Evolutionary conservation across 2,329 filamentous ascomycete genomes (phyloP).

Genomic region (Lanzia echinophila): DNA sequence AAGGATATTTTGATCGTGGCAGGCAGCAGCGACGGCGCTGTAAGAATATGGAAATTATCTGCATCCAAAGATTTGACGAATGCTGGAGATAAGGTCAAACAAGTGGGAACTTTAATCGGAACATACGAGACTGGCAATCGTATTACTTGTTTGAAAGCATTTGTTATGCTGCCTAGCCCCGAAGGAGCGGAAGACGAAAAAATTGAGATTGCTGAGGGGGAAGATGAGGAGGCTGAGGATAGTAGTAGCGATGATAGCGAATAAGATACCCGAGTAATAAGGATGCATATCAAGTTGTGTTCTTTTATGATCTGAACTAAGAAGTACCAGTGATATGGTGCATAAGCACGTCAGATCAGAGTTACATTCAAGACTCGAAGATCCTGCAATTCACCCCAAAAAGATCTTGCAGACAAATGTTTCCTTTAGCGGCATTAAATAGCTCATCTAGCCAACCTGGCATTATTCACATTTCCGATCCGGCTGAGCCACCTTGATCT

Average conservation of each 20-base stretch:
- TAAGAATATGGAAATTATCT: conserved; percentile 68
- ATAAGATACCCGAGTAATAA: conserved; percentile 24
- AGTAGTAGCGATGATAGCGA: conserved; percentile 29
- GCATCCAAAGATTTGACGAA: conserved; percentile 24
- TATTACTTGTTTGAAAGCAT: conserved; percentile 82
- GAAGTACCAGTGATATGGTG: too few species aligned
- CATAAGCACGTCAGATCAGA: too few species aligned
- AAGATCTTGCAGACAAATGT: too few species aligned
- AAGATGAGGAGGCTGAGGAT: conserved; percentile 18
- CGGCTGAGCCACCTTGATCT: too few species aligned
- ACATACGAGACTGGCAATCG: conserved; percentile 80
- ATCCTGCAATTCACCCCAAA: too few species aligned
- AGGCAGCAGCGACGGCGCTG: conserved; percentile 75
- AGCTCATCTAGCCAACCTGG: too few species aligned
- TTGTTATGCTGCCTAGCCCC: conserved; percentile 69
- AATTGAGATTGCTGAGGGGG: conserved; percentile 21
- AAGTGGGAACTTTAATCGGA: conserved; percentile 53
- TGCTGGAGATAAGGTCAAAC: conserved; percentile 30
- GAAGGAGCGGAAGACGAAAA: conserved; percentile 49
- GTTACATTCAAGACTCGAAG: too few species aligned
- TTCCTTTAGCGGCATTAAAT: too few species aligned
- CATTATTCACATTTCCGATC: too few species aligned
- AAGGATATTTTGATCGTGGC: conserved; percentile 56
- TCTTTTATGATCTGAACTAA: too few species aligned
- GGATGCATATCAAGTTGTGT: neutral